These are phyloP conservation scores for Fusarium goolgardi DNA, from an alignment of 2,329 filamentous ascomycete genomes.

Conservation along the genomic window DNA sequence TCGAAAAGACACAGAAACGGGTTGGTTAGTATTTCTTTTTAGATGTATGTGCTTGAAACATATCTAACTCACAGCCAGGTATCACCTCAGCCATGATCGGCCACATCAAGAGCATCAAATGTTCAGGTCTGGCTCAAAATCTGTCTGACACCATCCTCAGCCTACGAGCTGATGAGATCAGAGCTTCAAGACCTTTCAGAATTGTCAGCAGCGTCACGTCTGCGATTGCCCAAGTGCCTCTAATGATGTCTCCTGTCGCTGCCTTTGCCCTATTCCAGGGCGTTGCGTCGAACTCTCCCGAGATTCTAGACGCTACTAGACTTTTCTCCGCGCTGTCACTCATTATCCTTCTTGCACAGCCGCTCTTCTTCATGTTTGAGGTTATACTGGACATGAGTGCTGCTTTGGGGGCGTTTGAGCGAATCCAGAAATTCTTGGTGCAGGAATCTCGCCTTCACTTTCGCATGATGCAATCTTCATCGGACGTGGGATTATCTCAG, in stretches of 20 bases:
- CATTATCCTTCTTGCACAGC: slow-evolving; percentile 53
- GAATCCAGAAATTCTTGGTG: slow-evolving; percentile 54
- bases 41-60: fast-evolving
- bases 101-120: slow-evolving; percentile 57
- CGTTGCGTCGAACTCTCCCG: slow-evolving; percentile 43
- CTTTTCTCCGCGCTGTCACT: slow-evolving; percentile 59
- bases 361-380: slow-evolving; percentile 55
- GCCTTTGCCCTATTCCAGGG: slow-evolving; percentile 56
- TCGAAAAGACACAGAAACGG: slow-evolving; percentile 45
- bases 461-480: slow-evolving; percentile 15
- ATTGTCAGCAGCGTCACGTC: slow-evolving; percentile 51
- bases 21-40: slow-evolving; percentile 39
- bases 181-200: slow-evolving; percentile 52
- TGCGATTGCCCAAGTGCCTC: slow-evolving; percentile 51
- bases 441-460: slow-evolving; percentile 46
- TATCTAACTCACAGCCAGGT: slow-evolving; percentile 25
- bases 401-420: slow-evolving; percentile 54
- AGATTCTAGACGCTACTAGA: slow-evolving; percentile 49
- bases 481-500: neutral
- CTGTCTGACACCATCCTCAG: slow-evolving; percentile 46
- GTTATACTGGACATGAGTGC: slow-evolving; percentile 53
- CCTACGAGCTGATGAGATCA: slow-evolving; percentile 53
- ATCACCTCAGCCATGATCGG: slow-evolving; percentile 52
- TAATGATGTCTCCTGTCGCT: slow-evolving; percentile 52
- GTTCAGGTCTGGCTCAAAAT: slow-evolving; percentile 53